Evolutionary conservation across 331 rosid species (phyloP).

Genomic region (Acacia concinna): DNA sequence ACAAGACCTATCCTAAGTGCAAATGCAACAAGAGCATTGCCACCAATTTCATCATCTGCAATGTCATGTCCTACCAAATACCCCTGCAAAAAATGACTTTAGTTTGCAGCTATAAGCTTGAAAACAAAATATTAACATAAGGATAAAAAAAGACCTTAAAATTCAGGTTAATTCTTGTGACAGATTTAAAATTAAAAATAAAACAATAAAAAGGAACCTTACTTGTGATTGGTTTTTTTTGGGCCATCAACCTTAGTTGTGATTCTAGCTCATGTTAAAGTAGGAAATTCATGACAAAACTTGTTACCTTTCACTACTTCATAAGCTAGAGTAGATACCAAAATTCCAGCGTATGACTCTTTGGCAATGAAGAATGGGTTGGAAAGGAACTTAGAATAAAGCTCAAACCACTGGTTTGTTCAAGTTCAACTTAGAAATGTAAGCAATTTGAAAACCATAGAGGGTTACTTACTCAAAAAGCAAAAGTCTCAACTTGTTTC

Average conservation of each 20-base stretch:
- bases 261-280: constrained; percentile 15
- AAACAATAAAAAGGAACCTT: neutral
- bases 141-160: constrained; percentile 61
- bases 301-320: constrained; percentile 69
- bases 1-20: constrained; percentile 75
- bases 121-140: constrained; percentile 27
- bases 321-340: constrained; percentile 81
- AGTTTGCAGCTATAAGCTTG: constrained; percentile 29
- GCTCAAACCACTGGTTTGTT: constrained; percentile 76
- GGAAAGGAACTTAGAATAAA: constrained; percentile 69
- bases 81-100: constrained; percentile 58
- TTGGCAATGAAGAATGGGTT: constrained; percentile 80
- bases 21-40: constrained; percentile 78
- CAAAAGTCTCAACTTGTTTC: constrained; percentile 12
- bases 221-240: constrained; percentile 30
- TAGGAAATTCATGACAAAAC: constrained; percentile 26
- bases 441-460: constrained; percentile 14
- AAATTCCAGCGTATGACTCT: constrained; percentile 94
- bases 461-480: constrained; percentile 8
- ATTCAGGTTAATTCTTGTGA: constrained; percentile 67
- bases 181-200: constrained; percentile 12
- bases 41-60: constrained; percentile 67
- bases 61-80: constrained; percentile 89
- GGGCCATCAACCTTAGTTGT: constrained; percentile 20
- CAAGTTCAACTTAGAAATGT: constrained; percentile 20